Conservation (phyloP, 2,329 filamentous ascomycete genomes). For the Phyllosticta capitalensis region DNA sequence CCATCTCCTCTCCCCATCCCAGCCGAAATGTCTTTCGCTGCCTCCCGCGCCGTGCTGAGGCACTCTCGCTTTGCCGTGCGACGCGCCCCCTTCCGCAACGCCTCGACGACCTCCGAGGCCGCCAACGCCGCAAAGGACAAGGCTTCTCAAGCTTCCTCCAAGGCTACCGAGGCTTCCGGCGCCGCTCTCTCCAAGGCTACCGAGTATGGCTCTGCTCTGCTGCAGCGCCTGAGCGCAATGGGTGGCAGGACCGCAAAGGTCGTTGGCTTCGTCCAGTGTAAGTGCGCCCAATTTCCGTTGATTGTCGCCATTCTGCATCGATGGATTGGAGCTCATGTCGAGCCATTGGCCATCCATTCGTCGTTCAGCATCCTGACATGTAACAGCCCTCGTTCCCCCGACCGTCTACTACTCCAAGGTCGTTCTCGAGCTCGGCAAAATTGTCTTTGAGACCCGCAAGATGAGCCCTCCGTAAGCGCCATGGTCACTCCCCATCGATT, state of each 20-base stretch:
- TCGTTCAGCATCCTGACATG: neutral
- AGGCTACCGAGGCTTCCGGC: conserved; percentile 75
- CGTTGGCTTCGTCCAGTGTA: conserved; percentile 78
- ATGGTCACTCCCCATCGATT: conserved; percentile 5
- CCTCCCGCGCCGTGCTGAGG: conserved; percentile 38
- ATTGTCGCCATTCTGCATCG: neutral
- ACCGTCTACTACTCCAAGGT: conserved; percentile 90
- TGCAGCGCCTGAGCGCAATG: conserved; percentile 60
- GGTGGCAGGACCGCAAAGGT: conserved; percentile 75
- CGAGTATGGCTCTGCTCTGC: conserved; percentile 34
- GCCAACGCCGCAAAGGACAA: conserved; percentile 38
- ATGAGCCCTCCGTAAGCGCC: conserved; percentile 87
- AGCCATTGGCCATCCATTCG: neutral
- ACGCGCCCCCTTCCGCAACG: conserved; percentile 37
- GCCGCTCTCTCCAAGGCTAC: conserved; percentile 65
- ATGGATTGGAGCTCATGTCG: neutral
- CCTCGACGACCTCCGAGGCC: conserved; percentile 40
- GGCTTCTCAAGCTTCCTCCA: conserved; percentile 36
- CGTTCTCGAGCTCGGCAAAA: conserved; percentile 74
- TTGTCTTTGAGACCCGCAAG: conserved; percentile 78
- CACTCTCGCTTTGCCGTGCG: conserved; percentile 34
- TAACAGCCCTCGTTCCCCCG: conserved; percentile 71
- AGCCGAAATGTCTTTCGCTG: conserved; percentile 38
- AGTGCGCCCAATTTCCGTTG: conserved; percentile 31
- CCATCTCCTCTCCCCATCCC: conserved; percentile 16